phyloP scores from a whole-genome alignment of 345 rosid genomes.

The Nasturtium officinale region DNA sequence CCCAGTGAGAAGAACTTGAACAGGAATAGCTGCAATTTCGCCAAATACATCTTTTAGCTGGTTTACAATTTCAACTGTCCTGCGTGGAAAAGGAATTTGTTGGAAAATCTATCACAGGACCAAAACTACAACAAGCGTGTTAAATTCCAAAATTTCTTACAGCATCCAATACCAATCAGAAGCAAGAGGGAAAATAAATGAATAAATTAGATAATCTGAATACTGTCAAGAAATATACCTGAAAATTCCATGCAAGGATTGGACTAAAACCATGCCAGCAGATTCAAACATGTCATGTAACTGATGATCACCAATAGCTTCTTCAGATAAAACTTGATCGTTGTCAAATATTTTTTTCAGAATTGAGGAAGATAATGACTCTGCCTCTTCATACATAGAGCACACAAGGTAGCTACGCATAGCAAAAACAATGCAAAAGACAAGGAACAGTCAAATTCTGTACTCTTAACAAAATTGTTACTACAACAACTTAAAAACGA shows the following conservation, averaged over 20 bases:
- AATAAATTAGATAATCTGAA: not conserved
- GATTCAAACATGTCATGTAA: conserved; percentile 59
- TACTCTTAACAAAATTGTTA: not conserved
- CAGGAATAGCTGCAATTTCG: conserved; percentile 61
- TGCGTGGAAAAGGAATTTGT: conserved; percentile 43
- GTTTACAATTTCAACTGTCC: conserved; percentile 60
- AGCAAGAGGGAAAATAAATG: not conserved
- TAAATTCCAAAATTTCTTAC: not conserved
- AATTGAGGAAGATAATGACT: conserved; percentile 58
- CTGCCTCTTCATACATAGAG: conserved; percentile 78
- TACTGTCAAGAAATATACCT: conserved; percentile 48
- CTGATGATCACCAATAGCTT: conserved; percentile 39
- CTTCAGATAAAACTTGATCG: conserved; percentile 18
- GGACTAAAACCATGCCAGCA: conserved; percentile 81
- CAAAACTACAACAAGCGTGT: too few species aligned
- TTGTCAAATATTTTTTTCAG: conserved; percentile 42
- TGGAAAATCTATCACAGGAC: too few species aligned
- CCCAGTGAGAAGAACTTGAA: conserved; percentile 78
- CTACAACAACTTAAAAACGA: not conserved
- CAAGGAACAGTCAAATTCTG: not conserved
- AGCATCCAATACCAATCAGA: conserved; percentile 17
- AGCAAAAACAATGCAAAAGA: not conserved
- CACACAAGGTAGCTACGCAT: conserved; percentile 68
- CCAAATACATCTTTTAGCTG: conserved; percentile 58
- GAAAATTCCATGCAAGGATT: conserved; percentile 67